Conservation (phyloP, 306 rosid species). For the Coriaria nepalensis region DNA sequence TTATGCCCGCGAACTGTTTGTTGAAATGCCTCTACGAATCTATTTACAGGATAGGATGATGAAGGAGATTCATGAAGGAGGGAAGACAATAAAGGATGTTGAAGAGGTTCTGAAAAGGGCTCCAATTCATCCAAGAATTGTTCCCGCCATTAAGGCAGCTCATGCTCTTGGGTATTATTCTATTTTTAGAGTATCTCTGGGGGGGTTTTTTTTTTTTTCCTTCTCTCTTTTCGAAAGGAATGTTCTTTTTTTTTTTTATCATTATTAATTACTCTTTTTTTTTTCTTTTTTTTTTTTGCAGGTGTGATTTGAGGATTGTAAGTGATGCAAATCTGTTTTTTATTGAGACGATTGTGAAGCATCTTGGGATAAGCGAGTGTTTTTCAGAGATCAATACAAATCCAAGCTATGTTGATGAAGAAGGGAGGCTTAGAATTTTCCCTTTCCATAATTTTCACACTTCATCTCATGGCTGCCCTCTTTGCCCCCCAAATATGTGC, state of each 20-base stretch:
- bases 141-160: slow-evolving; percentile 53
- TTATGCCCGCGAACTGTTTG: not conserved
- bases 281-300: slow-evolving; percentile 4
- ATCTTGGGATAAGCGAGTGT: slow-evolving; percentile 44
- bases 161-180: slow-evolving; percentile 36
- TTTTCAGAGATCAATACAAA: slow-evolving; percentile 67
- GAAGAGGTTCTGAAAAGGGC: slow-evolving; percentile 29
- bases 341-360: slow-evolving; percentile 57
- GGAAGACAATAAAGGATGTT: slow-evolving; percentile 40
- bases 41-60: slow-evolving; percentile 57
- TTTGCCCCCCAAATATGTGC: slow-evolving; percentile 85
- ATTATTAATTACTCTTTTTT: not conserved
- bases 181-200: not conserved
- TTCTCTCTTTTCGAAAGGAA: not conserved
- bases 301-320: slow-evolving; percentile 73
- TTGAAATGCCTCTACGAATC: no score
- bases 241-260: not conserved
- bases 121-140: slow-evolving; percentile 42
- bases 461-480: slow-evolving; percentile 40
- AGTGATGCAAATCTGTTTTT: slow-evolving; percentile 70
- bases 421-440: slow-evolving; percentile 43
- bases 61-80: slow-evolving; percentile 51
- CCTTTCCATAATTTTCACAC: slow-evolving; percentile 49
- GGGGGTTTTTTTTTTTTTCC: not conserved
- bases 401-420: slow-evolving; percentile 44